A percentile compares a stretch with the other conserved stretches of the same genome.
Conservation (phyloP, 768 basidiomycete genomes). For the Daedaleopsis nitida region DNA sequence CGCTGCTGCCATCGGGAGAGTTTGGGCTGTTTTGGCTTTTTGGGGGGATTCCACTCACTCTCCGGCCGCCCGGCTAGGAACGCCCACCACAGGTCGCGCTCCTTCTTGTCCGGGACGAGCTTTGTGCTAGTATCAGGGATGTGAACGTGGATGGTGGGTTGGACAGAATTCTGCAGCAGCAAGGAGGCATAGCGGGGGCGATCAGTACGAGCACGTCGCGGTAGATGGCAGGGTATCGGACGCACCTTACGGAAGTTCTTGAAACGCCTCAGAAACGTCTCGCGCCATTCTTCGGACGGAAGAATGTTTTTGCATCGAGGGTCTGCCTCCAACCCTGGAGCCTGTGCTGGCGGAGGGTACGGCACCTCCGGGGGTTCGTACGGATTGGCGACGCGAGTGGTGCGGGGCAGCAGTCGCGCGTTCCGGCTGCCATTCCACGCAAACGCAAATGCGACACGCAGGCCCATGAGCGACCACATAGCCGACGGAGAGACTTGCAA, state of each 20-base stretch:
- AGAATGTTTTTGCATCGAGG: conserved; percentile 33
- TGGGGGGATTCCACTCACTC: conserved; percentile 64
- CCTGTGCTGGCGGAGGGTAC: conserved; percentile 16
- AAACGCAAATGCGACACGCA: neutral
- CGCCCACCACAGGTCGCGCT: conserved; percentile 80
- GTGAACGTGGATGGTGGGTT: conserved; percentile 57
- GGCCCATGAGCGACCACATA: neutral
- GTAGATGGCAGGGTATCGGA: neutral
- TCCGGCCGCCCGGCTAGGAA: conserved; percentile 72
- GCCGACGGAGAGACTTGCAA: neutral
- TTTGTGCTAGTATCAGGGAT: conserved; percentile 34
- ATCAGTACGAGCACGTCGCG: neutral
- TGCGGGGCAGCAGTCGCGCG: conserved; percentile 61
- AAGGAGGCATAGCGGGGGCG: neutral
- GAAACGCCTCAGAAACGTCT: conserved; percentile 57
- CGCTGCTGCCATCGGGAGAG: conserved; percentile 15
- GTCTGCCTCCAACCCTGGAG: conserved; percentile 17
- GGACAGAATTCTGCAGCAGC: conserved; percentile 58
- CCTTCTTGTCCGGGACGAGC: conserved; percentile 67
- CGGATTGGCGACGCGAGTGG: conserved; percentile 69
- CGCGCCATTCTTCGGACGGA: conserved; percentile 71
- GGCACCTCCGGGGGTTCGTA: conserved; percentile 48
- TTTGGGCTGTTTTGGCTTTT: conserved; percentile 35
- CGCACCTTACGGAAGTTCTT: conserved; percentile 66
- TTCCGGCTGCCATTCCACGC: conserved; percentile 55